Percentiles rank a stretch among this genome's conserved stretches.
Conservation (phyloP, 2,329 filamentous ascomycete genomes). For the Neofusicoccum cordaticola region DNA sequence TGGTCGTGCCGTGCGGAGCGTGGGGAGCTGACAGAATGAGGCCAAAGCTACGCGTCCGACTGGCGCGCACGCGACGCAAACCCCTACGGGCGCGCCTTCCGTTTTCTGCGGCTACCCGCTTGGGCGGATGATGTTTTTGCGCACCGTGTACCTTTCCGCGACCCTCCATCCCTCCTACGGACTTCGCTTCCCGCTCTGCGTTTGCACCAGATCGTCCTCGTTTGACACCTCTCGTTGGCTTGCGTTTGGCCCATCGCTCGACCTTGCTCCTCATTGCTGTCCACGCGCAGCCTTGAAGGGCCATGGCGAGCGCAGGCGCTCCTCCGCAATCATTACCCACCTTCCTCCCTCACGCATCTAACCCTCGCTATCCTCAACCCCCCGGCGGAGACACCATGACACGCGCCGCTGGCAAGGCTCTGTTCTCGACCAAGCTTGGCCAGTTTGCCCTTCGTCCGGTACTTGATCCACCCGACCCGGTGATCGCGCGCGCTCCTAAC, state of each 20-base stretch:
- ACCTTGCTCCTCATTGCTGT: not conserved
- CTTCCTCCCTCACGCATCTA: not conserved
- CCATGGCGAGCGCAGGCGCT: not conserved
- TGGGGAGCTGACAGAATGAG: too few species aligned
- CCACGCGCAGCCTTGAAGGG: not conserved
- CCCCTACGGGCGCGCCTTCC: not conserved
- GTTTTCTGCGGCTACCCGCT: not conserved
- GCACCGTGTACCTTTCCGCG: not conserved
- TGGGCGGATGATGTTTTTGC: not conserved
- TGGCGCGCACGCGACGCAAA: not conserved
- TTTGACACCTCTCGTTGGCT: not conserved
- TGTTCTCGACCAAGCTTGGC: slow-evolving; percentile 10
- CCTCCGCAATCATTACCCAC: not conserved
- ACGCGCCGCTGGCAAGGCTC: not conserved
- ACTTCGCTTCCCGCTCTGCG: not conserved
- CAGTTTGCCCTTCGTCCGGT: not conserved
- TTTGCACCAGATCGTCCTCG: not conserved
- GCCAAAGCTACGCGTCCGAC: too few species aligned
- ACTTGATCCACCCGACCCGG: slow-evolving; percentile 19
- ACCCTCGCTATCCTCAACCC: not conserved
- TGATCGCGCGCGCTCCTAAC: slow-evolving; percentile 28
- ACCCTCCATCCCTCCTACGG: too few species aligned
- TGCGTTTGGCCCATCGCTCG: not conserved
- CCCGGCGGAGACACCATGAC: not conserved
- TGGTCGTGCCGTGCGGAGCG: too few species aligned